phyloP scores from a whole-genome alignment of 2,329 filamentous ascomycete species.

The Venturia effusa region DNA sequence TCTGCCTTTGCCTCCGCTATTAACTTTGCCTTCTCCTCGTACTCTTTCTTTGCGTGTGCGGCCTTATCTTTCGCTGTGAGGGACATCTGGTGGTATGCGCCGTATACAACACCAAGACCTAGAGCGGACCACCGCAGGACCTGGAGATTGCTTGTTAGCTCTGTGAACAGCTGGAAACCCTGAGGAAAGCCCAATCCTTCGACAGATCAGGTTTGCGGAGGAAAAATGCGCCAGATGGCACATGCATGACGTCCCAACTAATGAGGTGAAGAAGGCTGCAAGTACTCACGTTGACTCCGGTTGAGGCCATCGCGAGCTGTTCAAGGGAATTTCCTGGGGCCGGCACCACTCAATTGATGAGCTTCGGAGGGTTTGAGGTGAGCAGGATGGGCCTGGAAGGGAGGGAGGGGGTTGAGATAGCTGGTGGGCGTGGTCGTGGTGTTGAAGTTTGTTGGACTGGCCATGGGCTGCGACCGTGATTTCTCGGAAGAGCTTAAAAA shows the following conservation, averaged over 20 bases:
- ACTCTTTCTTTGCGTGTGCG: slow-evolving; percentile 66
- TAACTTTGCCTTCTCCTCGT: slow-evolving; percentile 80
- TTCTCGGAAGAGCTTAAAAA: slow-evolving; percentile 2
- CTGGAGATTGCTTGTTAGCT: slow-evolving; percentile 40
- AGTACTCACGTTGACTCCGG: slow-evolving; percentile 40
- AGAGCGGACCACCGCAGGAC: slow-evolving; percentile 96
- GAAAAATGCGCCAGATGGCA: not conserved
- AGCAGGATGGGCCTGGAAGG: slow-evolving; percentile 15
- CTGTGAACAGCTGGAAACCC: not conserved
- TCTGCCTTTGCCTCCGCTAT: slow-evolving; percentile 90
- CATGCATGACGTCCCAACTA: not conserved
- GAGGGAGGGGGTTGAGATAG: slow-evolving; percentile 11
- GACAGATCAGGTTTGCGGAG: not conserved
- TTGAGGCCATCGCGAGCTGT: slow-evolving; percentile 23
- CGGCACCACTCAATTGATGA: slow-evolving; percentile 2
- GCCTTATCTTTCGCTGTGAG: slow-evolving; percentile 63
- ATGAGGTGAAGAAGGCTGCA: not conserved
- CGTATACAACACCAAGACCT: slow-evolving; percentile 85
- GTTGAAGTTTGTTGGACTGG: slow-evolving; percentile 1
- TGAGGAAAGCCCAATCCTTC: not conserved
- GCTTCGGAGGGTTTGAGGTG: slow-evolving; percentile 14
- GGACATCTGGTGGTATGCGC: slow-evolving; percentile 81
- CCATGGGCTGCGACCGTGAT: not conserved
- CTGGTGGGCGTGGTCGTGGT: slow-evolving; percentile 13
- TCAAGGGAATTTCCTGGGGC: not conserved